A percentile compares a stretch with the other conserved stretches of the same genome.
Conservation (phyloP, 345 rosid species). For the Tarenaya hassleriana region DNA sequence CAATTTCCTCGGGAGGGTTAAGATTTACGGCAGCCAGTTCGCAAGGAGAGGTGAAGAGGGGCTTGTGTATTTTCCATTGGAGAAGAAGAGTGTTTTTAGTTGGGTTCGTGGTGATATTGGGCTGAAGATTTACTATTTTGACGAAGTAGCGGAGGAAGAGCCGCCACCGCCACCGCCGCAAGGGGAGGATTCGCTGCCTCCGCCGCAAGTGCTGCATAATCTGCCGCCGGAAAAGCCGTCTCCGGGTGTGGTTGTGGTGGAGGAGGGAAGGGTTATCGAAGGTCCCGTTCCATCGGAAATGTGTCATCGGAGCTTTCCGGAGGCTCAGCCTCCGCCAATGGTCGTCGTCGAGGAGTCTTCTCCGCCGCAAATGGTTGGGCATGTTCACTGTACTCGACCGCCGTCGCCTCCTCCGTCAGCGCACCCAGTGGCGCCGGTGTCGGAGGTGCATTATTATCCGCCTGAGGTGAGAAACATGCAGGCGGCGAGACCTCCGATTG, state of each 20-base stretch:
- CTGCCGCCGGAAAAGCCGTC: conserved; percentile 33
- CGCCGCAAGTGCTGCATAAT: conserved; percentile 32
- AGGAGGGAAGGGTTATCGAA: conserved; percentile 53
- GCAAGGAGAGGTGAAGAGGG: conserved; percentile 68
- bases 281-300: conserved; percentile 32
- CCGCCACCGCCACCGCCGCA: conserved; percentile 25
- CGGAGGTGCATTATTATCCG: conserved; percentile 19
- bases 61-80: conserved; percentile 61
- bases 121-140: conserved; percentile 65
- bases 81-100: conserved; percentile 90
- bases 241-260: conserved; percentile 41
- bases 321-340: conserved; percentile 42
- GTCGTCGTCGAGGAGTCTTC: conserved; percentile 54
- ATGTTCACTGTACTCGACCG: conserved; percentile 15
- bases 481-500: conserved; percentile 32
- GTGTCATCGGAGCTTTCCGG: conserved; percentile 27
- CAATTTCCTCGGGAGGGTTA: conserved; percentile 85
- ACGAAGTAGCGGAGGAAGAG: conserved; percentile 49
- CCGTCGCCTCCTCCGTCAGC: conserved; percentile 20
- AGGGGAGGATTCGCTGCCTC: conserved; percentile 20
- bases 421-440: conserved; percentile 22
- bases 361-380: conserved; percentile 32
- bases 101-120: conserved; percentile 93
- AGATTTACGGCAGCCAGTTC: conserved; percentile 80
- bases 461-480: conserved; percentile 80